phyloP scores from a whole-genome alignment of 768 basidiomycete species.

The Tylopilus felleus region DNA sequence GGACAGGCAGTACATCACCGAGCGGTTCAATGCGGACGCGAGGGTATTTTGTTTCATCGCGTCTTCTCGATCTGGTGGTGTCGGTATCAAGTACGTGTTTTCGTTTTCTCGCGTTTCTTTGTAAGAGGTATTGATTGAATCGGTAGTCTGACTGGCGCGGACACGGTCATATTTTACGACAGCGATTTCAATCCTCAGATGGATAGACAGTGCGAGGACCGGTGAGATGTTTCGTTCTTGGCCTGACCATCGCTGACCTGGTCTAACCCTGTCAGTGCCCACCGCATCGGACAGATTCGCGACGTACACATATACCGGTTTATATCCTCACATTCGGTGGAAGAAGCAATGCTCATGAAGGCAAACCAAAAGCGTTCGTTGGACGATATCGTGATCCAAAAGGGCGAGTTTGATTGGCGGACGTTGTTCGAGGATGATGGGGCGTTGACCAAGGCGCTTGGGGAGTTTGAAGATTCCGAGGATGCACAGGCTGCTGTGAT shows the following conservation, averaged over 20 bases:
- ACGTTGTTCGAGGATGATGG: slow-evolving; percentile 64
- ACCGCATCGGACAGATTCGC: slow-evolving; percentile 96
- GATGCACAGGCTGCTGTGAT: slow-evolving; percentile 79
- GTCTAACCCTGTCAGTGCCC: slow-evolving; percentile 54
- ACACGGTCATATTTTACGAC: slow-evolving; percentile 97
- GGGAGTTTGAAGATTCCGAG: slow-evolving; percentile 83
- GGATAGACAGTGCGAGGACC: slow-evolving; percentile 95
- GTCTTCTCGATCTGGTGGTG: slow-evolving; percentile 74
- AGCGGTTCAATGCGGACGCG: slow-evolving; percentile 77
- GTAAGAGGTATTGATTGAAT: slow-evolving; percentile 16
- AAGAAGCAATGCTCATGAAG: slow-evolving; percentile 94
- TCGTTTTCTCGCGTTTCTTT: slow-evolving; percentile 11
- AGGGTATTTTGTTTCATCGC: slow-evolving; percentile 88
- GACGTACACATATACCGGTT: slow-evolving; percentile 97
- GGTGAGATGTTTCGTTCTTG: slow-evolving; percentile 40
- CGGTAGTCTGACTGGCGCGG: slow-evolving; percentile 74
- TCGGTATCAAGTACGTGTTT: slow-evolving; percentile 84
- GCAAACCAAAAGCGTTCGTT: slow-evolving; percentile 96
- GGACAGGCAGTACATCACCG: slow-evolving; percentile 87
- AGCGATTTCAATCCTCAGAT: slow-evolving; percentile 97
- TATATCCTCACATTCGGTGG: slow-evolving; percentile 85
- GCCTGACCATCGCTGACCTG: neutral
- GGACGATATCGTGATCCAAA: slow-evolving; percentile 88
- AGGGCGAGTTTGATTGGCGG: slow-evolving; percentile 94
- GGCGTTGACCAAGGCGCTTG: slow-evolving; percentile 71